Conservation (phyloP, 306 rosid genomes). For the Lathyrus sativus region DNA sequence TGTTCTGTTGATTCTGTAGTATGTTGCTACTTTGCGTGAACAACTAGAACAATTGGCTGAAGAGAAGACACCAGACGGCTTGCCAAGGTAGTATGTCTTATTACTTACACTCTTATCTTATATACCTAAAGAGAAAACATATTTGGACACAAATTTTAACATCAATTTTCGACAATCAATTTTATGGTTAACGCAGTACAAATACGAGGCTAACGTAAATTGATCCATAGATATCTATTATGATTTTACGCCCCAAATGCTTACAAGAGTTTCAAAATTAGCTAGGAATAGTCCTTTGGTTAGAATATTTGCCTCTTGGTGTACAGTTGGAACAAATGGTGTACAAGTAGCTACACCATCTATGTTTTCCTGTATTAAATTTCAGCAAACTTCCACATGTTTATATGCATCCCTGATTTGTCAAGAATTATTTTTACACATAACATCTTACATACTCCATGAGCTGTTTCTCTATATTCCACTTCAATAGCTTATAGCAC, state of each 20-base stretch:
- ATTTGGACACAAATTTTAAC: too few species aligned
- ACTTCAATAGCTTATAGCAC: background rate
- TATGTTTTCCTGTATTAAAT: background rate
- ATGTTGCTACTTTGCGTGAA: slow-evolving; percentile 85
- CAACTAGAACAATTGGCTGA: slow-evolving; percentile 81
- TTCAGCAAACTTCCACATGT: background rate
- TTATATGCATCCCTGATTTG: background rate
- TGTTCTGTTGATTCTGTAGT: slow-evolving; percentile 53
- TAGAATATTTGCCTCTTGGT: background rate
- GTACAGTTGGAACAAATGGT: background rate
- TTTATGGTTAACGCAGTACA: too few species aligned
- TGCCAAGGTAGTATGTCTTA: slow-evolving; percentile 60
- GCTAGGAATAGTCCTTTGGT: background rate
- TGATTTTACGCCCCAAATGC: background rate
- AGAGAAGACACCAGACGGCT: slow-evolving; percentile 78
- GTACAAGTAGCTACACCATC: background rate
- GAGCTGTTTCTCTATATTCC: background rate
- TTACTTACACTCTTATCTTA: slow-evolving; percentile 25
- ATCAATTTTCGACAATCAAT: too few species aligned
- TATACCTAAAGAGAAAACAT: background rate
- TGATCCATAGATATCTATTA: background rate
- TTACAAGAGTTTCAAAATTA: background rate
- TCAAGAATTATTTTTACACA: background rate
- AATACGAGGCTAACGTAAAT: too few species aligned
- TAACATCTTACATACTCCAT: background rate